These are phyloP conservation scores for Auxenochlorella protothecoides DNA, from an alignment of 139 green algal genomes.

Conservation along the genomic window DNA sequence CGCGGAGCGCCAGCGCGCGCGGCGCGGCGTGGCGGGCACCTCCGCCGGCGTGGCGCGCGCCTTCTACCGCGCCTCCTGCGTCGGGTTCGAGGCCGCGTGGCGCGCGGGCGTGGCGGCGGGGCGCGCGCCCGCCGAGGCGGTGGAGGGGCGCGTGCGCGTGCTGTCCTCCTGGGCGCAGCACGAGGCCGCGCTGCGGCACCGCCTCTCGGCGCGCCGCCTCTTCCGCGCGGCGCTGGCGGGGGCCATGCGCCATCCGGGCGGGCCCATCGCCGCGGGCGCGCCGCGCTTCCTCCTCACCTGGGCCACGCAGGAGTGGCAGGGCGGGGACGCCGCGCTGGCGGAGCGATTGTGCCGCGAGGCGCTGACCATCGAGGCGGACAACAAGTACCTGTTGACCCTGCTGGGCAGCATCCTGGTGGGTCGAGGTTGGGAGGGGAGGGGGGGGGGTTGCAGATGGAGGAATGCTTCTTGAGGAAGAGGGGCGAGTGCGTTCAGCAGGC, in stretches of 20 bases:
- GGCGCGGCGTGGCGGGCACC: conserved; percentile 1
- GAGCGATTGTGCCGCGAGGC: conserved; percentile 13
- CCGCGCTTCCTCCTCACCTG: conserved; percentile 34
- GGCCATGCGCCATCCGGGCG: conserved; percentile 24
- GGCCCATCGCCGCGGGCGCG: conserved; percentile 9
- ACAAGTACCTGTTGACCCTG: conserved; percentile 26
- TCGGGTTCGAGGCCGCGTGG: conserved; percentile 1
- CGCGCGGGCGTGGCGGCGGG: background rate
- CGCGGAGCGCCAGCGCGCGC: conserved; percentile 24
- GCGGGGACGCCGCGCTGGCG: conserved; percentile 7
- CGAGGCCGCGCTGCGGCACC: conserved; percentile 35
- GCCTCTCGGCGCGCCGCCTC: conserved; percentile 36
- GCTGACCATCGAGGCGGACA: conserved; percentile 29
- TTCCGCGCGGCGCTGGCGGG: conserved; percentile 29
- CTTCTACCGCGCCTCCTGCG: conserved; percentile 38
- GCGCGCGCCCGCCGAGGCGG: background rate
- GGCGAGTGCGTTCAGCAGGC: too few relatives aligned
- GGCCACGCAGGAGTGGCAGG: conserved; percentile 31
- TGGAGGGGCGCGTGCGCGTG: conserved; percentile 1
- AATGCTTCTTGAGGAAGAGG: too few relatives aligned
- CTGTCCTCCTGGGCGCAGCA: conserved; percentile 38
- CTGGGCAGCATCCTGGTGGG: conserved; percentile 21
- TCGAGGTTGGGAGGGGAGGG: conserved; percentile 12
- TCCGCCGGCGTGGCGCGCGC: conserved; percentile 8
- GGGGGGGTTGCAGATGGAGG: conserved; percentile 11